Base-by-base conservation (phyloP, 805 yeast species). In the Teunomyces lycoperdinae region DNA sequence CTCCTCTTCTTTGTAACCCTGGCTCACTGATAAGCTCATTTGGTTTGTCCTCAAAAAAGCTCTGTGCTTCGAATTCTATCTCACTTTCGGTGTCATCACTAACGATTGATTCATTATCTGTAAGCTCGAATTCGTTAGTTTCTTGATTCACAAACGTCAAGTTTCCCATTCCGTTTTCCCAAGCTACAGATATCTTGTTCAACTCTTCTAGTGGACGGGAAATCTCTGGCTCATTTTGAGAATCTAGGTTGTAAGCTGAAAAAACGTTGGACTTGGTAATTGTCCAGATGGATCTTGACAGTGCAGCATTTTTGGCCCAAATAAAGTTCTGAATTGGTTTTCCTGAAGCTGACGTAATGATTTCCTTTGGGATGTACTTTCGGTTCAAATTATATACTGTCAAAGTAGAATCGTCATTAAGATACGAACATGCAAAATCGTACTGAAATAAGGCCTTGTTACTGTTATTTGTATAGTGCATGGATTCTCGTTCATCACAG, bases 281-380 rank as follows among this genome's bases (percentile, higher is more conserved):
- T n/a, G 74, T 62, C 76, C 76, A 73, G 4, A 73, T 42, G 46
- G 53, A 60, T 30, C 74, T 57, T 1, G 58, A 34, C 5, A 48
- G 49, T 5, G 46, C 39, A 5, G 57, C 44, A 46, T 63, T 62
- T 14, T 51, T 50, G n/a, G 73, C 68, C 78, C 78, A 73, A 8
- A 69, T 61, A 50, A 73, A 73, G 55, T 72, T 73, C 46, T 65
- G 76, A 46, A 70, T 61, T 0, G 77, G 73, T 44, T 65, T 70
- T 13, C 56, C 53, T 1, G 81, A 76, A 27, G 75, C 67, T 28
- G 79, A 73, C 71, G 83, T 82, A 6, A 74, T 61, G 7, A 88
- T 60, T n/a, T 85, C 89, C 8, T 76, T 74, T 0, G 97, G 96
- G 17, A 90, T 78, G 59, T 78, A 85, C 54, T 83, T 87, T 52